These are phyloP conservation scores for Castanea sativa DNA, from an alignment of 306 rosid genomes.

Conservation along the genomic window DNA sequence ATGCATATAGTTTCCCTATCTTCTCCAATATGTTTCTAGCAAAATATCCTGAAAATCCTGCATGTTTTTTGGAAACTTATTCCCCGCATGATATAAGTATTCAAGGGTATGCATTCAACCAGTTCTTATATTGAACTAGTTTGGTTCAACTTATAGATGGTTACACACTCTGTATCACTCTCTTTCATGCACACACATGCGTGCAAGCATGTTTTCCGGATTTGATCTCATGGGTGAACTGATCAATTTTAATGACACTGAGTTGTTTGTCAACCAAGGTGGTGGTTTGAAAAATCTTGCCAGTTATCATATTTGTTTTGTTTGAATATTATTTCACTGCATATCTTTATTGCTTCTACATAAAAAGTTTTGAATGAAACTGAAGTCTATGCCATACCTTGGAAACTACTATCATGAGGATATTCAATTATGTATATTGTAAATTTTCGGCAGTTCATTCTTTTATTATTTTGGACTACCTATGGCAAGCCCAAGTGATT, in stretches of 20 bases:
- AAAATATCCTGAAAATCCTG: background rate
- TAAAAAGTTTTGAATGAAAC: too few species aligned
- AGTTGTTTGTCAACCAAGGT: background rate
- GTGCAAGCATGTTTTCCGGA: background rate
- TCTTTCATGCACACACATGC: background rate
- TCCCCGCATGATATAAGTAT: background rate
- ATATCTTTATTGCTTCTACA: too few species aligned
- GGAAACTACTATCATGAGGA: background rate
- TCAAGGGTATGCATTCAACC: slow-evolving; percentile 10
- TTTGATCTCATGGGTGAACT: background rate
- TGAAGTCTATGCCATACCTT: too few species aligned
- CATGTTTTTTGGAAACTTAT: background rate
- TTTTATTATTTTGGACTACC: slow-evolving; percentile 6
- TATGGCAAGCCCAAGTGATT: background rate
- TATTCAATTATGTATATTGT: background rate
- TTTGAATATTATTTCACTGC: background rate
- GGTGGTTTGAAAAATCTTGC: background rate
- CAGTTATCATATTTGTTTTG: background rate
- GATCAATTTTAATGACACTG: background rate
- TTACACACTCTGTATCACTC: background rate
- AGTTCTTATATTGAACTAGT: slow-evolving; percentile 1
- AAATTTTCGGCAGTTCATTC: background rate
- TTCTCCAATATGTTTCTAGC: slow-evolving; percentile 12
- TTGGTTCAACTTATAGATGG: background rate
- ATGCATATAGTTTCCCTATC: background rate